These are phyloP conservation scores for Starmerella vitae DNA, from an alignment of 805 yeast genomes.

Conservation along the genomic window DNA sequence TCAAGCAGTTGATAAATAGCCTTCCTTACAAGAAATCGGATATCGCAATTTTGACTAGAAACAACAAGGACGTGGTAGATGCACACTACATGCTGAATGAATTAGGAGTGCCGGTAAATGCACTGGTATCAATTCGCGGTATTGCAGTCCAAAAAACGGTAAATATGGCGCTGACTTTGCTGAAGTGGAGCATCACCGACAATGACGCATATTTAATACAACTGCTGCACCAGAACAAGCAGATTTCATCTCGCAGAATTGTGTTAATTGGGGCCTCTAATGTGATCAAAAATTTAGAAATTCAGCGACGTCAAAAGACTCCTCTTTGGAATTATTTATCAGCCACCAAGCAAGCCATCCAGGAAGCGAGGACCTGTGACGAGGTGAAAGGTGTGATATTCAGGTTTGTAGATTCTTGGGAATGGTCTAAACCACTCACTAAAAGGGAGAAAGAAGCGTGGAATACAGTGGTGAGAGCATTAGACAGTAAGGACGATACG, in stretches of 20 bases:
- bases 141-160: conserved; percentile 4
- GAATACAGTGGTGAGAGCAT: neutral
- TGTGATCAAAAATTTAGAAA: neutral
- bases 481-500: neutral
- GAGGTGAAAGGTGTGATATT: neutral
- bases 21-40: neutral
- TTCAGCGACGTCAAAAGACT: neutral
- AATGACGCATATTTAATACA: conserved; percentile 12
- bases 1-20: neutral
- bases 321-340: neutral
- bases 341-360: neutral
- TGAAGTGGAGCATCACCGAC: conserved; percentile 11
- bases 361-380: neutral
- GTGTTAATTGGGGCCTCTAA: neutral
- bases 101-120: conserved; percentile 3
- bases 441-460: neutral
- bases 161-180: conserved; percentile 11
- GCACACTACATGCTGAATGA: neutral
- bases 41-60: conserved; percentile 13
- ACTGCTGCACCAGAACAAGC: conserved; percentile 7
- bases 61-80: conserved; percentile 5
- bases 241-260: neutral
- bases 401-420: neutral
- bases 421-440: neutral
- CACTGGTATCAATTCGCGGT: conserved; percentile 4